These are phyloP conservation scores for Thermoascus crustaceus DNA, from an alignment of 2,329 filamentous ascomycete species.

Conservation along the genomic window DNA sequence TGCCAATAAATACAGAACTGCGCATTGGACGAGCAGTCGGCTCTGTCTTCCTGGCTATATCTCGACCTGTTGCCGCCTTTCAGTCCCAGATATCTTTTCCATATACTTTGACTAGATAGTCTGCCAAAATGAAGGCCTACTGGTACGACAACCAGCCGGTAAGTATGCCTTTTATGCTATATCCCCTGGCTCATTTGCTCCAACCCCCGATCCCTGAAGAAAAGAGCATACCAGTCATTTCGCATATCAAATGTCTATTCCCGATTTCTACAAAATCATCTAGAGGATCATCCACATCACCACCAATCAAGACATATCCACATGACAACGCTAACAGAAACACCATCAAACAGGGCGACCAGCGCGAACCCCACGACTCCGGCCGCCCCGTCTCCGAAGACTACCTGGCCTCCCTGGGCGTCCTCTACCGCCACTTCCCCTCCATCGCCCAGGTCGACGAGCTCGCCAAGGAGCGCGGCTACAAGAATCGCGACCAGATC, in stretches of 20 bases:
- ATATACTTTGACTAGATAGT: no score
- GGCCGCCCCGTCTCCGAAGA: slow-evolving; percentile 57
- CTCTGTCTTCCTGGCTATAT: no score
- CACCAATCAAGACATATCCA: background rate
- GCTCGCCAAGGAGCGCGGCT: slow-evolving; percentile 66
- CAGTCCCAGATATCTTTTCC: no score
- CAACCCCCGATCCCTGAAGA: no score
- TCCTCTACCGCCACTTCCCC: slow-evolving; percentile 65
- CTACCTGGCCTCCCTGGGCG: slow-evolving; percentile 66
- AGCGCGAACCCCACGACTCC: slow-evolving; percentile 83
- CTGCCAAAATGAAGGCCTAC: slow-evolving; percentile 56
- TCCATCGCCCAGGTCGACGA: slow-evolving; percentile 60
- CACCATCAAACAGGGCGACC: slow-evolving; percentile 64
- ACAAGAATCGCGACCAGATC: slow-evolving; percentile 93
- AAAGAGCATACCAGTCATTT: no score
- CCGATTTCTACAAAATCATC: no score
- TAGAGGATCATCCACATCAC: background rate
- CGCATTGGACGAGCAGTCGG: no score
- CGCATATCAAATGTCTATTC: no score
- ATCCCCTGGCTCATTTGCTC: background rate
- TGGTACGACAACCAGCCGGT: slow-evolving; percentile 61
- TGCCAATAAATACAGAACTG: no score
- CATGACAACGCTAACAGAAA: slow-evolving; percentile 7
- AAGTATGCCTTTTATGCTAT: slow-evolving; percentile 16
- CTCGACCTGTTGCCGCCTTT: no score